phyloP scores from a whole-genome alignment of 805 yeast genomes.

The Ascoidea rubescens region DNA sequence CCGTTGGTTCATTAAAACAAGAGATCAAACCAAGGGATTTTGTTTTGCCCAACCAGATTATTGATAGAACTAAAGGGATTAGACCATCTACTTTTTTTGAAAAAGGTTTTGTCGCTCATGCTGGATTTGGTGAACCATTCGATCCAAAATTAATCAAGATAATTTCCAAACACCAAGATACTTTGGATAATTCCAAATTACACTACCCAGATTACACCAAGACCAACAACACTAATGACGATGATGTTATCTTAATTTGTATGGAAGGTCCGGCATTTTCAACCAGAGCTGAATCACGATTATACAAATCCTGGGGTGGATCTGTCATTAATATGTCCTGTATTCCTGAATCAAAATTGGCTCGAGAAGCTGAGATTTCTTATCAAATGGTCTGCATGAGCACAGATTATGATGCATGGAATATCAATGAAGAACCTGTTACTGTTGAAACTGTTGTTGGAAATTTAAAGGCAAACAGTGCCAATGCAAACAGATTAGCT shows the following conservation, averaged over 20 bases:
- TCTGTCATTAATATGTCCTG: slow-evolving; percentile 94
- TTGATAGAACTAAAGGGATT: slow-evolving; percentile 94
- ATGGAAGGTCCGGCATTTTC: slow-evolving; percentile 99
- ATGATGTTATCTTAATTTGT: slow-evolving; percentile 76
- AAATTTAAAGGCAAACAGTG: slow-evolving; percentile 73
- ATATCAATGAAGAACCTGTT: slow-evolving; percentile 87
- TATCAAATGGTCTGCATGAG: slow-evolving; percentile 99
- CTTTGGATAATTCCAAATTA: slow-evolving; percentile 28
- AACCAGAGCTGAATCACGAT: slow-evolving; percentile 87
- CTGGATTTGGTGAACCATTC: slow-evolving; percentile 94
- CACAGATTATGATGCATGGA: slow-evolving; percentile 98
- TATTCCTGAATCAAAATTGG: slow-evolving; percentile 93
- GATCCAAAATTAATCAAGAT: slow-evolving; percentile 58
- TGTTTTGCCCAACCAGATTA: slow-evolving; percentile 90
- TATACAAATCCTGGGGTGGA: slow-evolving; percentile 84
- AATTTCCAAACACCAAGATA: slow-evolving; percentile 35
- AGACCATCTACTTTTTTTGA: slow-evolving; percentile 84
- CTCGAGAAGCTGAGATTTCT: slow-evolving; percentile 92
- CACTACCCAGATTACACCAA: slow-evolving; percentile 34
- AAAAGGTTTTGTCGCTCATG: slow-evolving; percentile 91
- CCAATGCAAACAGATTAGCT: slow-evolving; percentile 73
- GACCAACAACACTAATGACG: slow-evolving; percentile 33
- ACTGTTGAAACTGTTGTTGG: slow-evolving; percentile 96
- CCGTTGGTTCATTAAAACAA: slow-evolving; percentile 88
- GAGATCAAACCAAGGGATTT: slow-evolving; percentile 91